Evolutionary conservation across 306 rosid genomes (phyloP).

Genomic region (Casuarina equisetifolia): DNA sequence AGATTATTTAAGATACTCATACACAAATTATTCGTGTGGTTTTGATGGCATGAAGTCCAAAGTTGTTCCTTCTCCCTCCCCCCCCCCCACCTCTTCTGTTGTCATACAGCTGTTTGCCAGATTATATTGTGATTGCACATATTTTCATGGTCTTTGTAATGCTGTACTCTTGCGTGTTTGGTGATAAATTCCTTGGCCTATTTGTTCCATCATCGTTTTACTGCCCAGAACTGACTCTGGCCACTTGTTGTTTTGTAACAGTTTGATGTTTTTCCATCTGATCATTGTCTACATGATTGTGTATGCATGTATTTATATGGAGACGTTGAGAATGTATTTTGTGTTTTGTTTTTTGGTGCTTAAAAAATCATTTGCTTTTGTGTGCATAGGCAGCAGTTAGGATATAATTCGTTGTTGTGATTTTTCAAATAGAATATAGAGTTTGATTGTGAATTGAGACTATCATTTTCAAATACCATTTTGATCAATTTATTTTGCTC

Average conservation of each 20-base stretch:
- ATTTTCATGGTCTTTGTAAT: background rate
- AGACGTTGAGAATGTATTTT: background rate
- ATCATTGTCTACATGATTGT: background rate
- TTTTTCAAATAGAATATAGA: constrained; percentile 4
- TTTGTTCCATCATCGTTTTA: background rate
- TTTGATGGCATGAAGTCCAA: background rate
- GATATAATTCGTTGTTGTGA: no score
- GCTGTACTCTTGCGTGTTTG: background rate
- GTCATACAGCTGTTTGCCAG: background rate
- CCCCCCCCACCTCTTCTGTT: background rate
- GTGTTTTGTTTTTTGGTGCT: background rate
- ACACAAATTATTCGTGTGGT: background rate
- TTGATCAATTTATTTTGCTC: constrained; percentile 13
- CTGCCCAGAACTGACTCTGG: constrained; percentile 3
- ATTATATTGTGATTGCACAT: background rate
- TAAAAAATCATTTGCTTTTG: background rate
- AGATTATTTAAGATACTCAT: background rate
- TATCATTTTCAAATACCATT: constrained; percentile 6
- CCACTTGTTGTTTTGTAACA: constrained; percentile 3
- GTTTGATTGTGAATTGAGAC: constrained; percentile 20
- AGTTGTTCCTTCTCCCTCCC: background rate
- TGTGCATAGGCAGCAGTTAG: background rate
- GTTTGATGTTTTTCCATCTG: background rate
- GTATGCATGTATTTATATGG: background rate
- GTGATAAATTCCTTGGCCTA: constrained; percentile 6